Conservation (phyloP, 805 yeast species). For the Starmerella floricola region DNA sequence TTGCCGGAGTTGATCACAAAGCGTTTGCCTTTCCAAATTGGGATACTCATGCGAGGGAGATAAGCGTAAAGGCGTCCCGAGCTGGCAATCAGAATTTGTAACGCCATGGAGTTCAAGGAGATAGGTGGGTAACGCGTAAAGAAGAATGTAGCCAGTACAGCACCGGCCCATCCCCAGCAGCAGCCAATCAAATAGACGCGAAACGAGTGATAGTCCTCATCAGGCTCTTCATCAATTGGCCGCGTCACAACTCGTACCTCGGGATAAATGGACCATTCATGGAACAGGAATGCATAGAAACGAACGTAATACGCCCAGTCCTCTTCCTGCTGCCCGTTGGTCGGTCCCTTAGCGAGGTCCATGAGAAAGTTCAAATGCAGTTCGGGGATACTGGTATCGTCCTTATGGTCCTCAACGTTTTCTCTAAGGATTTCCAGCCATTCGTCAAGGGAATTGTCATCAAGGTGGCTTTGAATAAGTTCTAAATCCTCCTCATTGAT, state of each 20-base stretch:
- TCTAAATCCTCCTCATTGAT: conserved; percentile 15
- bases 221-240: conserved; percentile 38
- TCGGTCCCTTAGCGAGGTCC: conserved; percentile 21
- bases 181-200: too few relatives aligned
- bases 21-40: conserved; percentile 4
- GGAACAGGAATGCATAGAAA: conserved; percentile 35
- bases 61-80: conserved; percentile 37
- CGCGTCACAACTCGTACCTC: conserved; percentile 49
- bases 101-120: conserved; percentile 38
- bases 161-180: conserved; percentile 30
- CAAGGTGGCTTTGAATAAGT: conserved; percentile 12
- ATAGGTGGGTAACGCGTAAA: conserved; percentile 47
- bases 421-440: conserved; percentile 33
- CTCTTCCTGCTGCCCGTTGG: conserved; percentile 14
- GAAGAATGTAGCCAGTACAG: conserved; percentile 47
- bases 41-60: conserved; percentile 12
- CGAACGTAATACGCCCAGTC: conserved; percentile 16
- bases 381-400: conserved; percentile 39
- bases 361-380: conserved; percentile 31
- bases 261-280: conserved; percentile 44
- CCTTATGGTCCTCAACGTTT: conserved; percentile 34
- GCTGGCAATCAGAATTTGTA: conserved; percentile 51
- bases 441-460: conserved; percentile 29
- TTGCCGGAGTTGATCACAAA: conserved; percentile 39
- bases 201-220: conserved; percentile 34